These are phyloP conservation scores for Dictyostelium purpureum DNA, from an alignment of 78 protist genomes.

Conservation along the genomic window DNA sequence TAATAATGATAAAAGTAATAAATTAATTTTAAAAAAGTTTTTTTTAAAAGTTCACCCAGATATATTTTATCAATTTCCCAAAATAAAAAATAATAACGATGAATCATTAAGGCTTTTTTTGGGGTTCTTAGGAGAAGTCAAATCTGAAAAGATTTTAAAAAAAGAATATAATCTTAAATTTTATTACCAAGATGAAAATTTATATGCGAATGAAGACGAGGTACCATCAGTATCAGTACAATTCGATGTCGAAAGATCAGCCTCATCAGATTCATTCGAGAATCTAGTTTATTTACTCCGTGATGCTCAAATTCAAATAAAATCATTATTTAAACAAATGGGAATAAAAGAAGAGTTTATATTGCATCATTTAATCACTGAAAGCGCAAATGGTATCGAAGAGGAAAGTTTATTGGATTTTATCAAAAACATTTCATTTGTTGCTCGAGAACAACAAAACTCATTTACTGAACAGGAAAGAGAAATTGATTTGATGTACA, in stretches of 20 bases:
- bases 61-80: constrained; percentile 34
- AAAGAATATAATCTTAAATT: constrained; percentile 14
- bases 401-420: constrained; percentile 18
- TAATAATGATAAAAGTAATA: not conserved
- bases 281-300: not conserved
- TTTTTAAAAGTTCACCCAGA: constrained; percentile 47
- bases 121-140: constrained; percentile 25
- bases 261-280: not conserved
- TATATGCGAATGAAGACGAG: constrained; percentile 4
- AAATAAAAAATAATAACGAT: constrained; percentile 38
- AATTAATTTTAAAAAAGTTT: constrained; percentile 28
- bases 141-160: not conserved
- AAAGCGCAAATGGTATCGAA: not conserved
- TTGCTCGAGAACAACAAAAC: constrained; percentile 4
- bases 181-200: constrained; percentile 10
- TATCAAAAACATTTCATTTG: not conserved
- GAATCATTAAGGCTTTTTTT: constrained; percentile 18
- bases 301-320: constrained; percentile 45
- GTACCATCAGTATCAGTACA: not conserved
- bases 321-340: not conserved
- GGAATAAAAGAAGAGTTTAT: constrained; percentile 40
- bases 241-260: constrained; percentile 4
- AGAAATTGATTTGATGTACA: constrained; percentile 45
- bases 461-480: constrained; percentile 5
- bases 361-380: not conserved